Percentiles rank a stretch among this genome's conserved stretches.
phyloP scores from a whole-genome alignment of 2,329 filamentous ascomycete species.

The Apiospora arundinis region DNA sequence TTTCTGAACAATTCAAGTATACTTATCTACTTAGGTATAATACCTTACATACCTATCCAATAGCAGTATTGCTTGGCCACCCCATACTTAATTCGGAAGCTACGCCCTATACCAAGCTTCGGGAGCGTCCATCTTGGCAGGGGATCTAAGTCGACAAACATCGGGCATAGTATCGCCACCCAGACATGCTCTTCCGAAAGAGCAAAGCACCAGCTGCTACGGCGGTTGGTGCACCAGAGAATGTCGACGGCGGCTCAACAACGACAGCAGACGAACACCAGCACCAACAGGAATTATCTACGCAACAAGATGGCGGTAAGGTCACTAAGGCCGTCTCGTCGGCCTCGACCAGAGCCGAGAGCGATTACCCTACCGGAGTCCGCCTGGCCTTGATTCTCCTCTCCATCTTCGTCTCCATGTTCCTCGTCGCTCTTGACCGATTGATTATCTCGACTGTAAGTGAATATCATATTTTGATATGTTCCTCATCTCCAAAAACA shows the following conservation, averaged over 20 bases:
- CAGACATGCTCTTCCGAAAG: constrained; percentile 8
- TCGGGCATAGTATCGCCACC: neutral
- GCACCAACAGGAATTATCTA: neutral
- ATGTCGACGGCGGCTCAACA: neutral
- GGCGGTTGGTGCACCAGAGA: neutral
- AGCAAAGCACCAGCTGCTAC: neutral
- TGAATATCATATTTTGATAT: neutral
- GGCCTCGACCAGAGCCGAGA: constrained; percentile 25
- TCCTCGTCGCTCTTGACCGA: constrained; percentile 47
- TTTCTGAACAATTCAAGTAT: neutral
- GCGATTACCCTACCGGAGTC: constrained; percentile 42
- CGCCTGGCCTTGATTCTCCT: constrained; percentile 41
- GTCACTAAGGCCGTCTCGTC: constrained; percentile 8
- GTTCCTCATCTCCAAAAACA: too few relatives aligned
- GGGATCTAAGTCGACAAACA: neutral
- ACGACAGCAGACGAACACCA: neutral
- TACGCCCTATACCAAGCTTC: neutral
- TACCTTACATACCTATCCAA: neutral
- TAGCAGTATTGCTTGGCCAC: constrained; percentile 1
- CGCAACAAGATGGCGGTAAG: constrained; percentile 2
- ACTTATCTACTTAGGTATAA: too few relatives aligned
- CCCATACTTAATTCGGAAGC: neutral
- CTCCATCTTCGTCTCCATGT: constrained; percentile 45
- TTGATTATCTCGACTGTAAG: constrained; percentile 43
- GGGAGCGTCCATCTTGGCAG: neutral